Evolutionary conservation across 2,329 filamentous ascomycete species (phyloP).

Genomic region (Bisporella sp.): DNA sequence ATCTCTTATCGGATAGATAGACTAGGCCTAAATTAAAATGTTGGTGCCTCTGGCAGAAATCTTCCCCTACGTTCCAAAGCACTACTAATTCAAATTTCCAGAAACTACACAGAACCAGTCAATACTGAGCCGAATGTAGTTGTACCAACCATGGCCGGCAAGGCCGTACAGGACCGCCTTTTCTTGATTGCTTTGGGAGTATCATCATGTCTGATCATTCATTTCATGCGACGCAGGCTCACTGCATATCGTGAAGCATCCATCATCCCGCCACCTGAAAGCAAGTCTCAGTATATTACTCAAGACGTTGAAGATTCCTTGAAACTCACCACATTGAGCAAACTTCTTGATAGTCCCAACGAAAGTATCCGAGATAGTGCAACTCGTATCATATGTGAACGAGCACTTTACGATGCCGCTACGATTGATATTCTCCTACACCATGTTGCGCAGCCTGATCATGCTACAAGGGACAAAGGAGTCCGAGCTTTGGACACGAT

Average conservation of each 20-base stretch:
- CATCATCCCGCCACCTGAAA: constrained; percentile 56
- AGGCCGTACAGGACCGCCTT: constrained; percentile 19
- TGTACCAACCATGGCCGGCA: background rate
- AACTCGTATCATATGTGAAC: constrained; percentile 48
- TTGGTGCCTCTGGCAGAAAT: too few species aligned
- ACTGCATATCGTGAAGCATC: constrained; percentile 55
- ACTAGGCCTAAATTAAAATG: too few species aligned
- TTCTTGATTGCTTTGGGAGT: constrained; percentile 30
- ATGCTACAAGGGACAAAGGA: constrained; percentile 50
- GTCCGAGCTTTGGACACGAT: constrained; percentile 50
- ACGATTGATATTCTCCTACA: constrained; percentile 45
- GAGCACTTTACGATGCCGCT: constrained; percentile 50
- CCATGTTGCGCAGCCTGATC: constrained; percentile 51
- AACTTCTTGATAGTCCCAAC: constrained; percentile 63
- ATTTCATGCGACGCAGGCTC: constrained; percentile 51
- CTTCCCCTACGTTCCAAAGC: too few species aligned
- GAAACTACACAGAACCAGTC: too few species aligned
- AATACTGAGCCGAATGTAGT: constrained; percentile 13
- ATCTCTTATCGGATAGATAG: too few species aligned
- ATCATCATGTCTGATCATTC: constrained; percentile 51
- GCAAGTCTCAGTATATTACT: constrained; percentile 66
- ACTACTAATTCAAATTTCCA: background rate
- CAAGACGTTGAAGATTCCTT: constrained; percentile 70
- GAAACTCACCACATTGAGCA: constrained; percentile 57
- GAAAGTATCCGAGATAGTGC: constrained; percentile 66